phyloP scores from a whole-genome alignment of 2,329 filamentous ascomycete species.

The Lachnellula cervina region DNA sequence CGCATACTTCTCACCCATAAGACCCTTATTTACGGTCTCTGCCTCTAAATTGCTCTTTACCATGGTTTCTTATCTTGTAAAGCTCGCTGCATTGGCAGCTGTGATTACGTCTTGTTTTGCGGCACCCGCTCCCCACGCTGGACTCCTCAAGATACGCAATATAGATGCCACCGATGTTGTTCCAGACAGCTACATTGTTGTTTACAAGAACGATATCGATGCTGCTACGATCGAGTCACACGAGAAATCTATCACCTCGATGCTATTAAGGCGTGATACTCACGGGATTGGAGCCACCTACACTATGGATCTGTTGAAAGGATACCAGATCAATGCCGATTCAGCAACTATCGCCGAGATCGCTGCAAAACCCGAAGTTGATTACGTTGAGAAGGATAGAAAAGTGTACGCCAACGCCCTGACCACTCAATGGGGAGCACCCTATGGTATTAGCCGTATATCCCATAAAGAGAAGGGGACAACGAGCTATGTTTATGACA shows the following conservation, averaged over 20 bases:
- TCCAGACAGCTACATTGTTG: conserved; percentile 57
- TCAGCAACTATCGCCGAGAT: conserved; percentile 25
- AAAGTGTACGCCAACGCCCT: conserved; percentile 30
- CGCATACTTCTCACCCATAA: conserved; percentile 2
- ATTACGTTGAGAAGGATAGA: conserved; percentile 28
- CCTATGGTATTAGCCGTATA: conserved; percentile 33
- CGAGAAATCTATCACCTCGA: conserved; percentile 42
- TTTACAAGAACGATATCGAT: conserved; percentile 53
- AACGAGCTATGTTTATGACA: conserved; percentile 32
- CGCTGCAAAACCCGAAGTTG: conserved; percentile 28
- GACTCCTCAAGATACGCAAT: conserved; percentile 37
- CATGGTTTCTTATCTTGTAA: conserved; percentile 25
- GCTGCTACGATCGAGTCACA: conserved; percentile 46
- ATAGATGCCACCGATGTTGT: conserved; percentile 44
- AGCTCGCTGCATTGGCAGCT: conserved; percentile 27
- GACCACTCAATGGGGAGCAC: conserved; percentile 23
- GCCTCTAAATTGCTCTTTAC: conserved; percentile 3
- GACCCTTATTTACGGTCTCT: not conserved
- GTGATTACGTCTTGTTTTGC: conserved; percentile 21
- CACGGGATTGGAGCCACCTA: conserved; percentile 26
- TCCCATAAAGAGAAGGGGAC: conserved; percentile 25
- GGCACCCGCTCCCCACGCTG: conserved; percentile 19
- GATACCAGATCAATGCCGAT: conserved; percentile 27
- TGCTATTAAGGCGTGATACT: conserved; percentile 51
- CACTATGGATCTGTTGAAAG: conserved; percentile 23